Percentiles rank a stretch among this genome's conserved stretches.
Evolutionary conservation across 495 filamentous ascomycete genomes (phyloP).

Genomic region (Staphylotrichum tortipilum): DNA sequence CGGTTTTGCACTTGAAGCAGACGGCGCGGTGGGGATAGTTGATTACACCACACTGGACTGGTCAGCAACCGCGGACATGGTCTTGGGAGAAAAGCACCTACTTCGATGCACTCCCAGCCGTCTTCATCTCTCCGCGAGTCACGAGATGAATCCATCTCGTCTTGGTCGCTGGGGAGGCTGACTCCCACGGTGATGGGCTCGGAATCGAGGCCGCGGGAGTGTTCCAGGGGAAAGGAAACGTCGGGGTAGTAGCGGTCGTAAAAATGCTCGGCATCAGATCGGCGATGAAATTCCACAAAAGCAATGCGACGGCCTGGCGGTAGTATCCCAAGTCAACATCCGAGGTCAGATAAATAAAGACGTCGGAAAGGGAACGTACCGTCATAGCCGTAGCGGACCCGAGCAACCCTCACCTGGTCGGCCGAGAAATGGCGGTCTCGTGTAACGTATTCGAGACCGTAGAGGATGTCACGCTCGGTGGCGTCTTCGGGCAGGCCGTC

Average conservation of each 20-base stretch:
- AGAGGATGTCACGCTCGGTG: conserved; percentile 26
- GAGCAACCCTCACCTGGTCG: conserved; percentile 23
- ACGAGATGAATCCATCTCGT: conserved; percentile 45
- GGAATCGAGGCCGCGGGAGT: conserved; percentile 27
- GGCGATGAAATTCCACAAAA: conserved; percentile 30
- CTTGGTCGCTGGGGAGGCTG: conserved; percentile 49
- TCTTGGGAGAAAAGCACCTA: conserved; percentile 21
- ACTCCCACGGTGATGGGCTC: conserved; percentile 51
- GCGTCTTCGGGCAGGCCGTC: conserved; percentile 24
- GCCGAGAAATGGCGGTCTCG: conserved; percentile 19
- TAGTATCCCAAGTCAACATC: no score
- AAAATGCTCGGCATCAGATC: conserved; percentile 52
- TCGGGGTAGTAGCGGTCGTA: conserved; percentile 56
- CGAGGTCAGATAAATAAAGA: background rate
- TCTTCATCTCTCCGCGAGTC: conserved; percentile 47
- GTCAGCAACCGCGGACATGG: background rate
- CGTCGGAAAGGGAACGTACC: conserved; percentile 12
- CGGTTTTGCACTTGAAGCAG: conserved; percentile 69
- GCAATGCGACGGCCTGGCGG: conserved; percentile 26
- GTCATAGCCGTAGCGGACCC: conserved; percentile 19
- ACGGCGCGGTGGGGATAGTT: conserved; percentile 62
- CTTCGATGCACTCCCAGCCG: conserved; percentile 70
- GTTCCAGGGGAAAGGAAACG: conserved; percentile 38
- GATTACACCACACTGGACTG: conserved; percentile 54
- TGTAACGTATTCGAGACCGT: conserved; percentile 24